phyloP scores from a whole-genome alignment of 208 protist species.

The Leishmania turanica region DNA sequence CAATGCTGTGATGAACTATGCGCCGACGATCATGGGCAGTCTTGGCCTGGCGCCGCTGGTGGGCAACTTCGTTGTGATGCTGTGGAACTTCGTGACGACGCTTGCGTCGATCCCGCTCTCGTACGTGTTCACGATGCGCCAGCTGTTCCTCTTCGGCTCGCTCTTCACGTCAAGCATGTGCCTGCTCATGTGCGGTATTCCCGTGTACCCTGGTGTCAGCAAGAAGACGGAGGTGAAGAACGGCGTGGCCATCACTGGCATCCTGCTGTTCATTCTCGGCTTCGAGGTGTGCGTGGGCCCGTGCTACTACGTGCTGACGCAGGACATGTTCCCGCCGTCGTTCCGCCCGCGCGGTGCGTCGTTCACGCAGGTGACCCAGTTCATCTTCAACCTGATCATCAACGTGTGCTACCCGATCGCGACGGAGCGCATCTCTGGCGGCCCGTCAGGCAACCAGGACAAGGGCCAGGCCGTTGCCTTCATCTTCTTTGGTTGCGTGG shows the following conservation, averaged over 20 bases:
- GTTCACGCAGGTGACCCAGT: slow-evolving; percentile 70
- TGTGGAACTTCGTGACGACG: slow-evolving; percentile 89
- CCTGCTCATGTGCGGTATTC: slow-evolving; percentile 80
- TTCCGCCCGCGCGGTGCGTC: slow-evolving; percentile 78
- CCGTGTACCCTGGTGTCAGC: slow-evolving; percentile 77
- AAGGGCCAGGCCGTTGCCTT: slow-evolving; percentile 89
- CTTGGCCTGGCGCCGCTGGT: slow-evolving; percentile 66
- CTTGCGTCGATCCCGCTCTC: slow-evolving; percentile 73
- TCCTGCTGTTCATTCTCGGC: slow-evolving; percentile 75
- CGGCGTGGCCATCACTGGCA: slow-evolving; percentile 76
- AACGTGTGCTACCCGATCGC: slow-evolving; percentile 88
- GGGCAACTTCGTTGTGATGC: slow-evolving; percentile 85
- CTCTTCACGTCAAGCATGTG: slow-evolving; percentile 67
- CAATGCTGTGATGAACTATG: slow-evolving; percentile 90
- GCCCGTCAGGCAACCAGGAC: slow-evolving; percentile 78
- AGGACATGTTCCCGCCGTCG: slow-evolving; percentile 83
- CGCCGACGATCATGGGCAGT: slow-evolving; percentile 73
- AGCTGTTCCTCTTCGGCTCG: slow-evolving; percentile 68
- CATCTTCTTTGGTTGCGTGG: slow-evolving; percentile 84
- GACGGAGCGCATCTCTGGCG: slow-evolving; percentile 78
- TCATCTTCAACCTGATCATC: slow-evolving; percentile 90
- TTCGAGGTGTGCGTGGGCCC: slow-evolving; percentile 80
- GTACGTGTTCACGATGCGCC: slow-evolving; percentile 67
- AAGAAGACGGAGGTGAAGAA: slow-evolving; percentile 42
- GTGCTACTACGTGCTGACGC: slow-evolving; percentile 83